phyloP scores from a whole-genome alignment of 129 eudicot species.

The Saussurea involucrata region DNA sequence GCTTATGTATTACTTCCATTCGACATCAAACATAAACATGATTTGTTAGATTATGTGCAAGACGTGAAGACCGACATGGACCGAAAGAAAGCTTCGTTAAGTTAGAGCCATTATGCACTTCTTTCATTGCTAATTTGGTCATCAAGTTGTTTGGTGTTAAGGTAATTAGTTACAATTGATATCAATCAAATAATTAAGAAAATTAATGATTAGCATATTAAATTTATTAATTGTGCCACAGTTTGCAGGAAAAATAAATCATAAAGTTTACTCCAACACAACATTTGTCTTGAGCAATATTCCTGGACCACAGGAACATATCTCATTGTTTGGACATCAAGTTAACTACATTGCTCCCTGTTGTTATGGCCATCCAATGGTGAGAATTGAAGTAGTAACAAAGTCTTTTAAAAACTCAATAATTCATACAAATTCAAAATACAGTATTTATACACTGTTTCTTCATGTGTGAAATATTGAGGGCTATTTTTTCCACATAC shows the following conservation, averaged over 20 bases:
- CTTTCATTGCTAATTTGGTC: neutral
- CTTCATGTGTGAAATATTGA: too few species aligned
- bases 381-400: too few species aligned
- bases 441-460: too few species aligned
- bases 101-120: neutral
- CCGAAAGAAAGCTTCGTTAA: neutral
- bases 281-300: slow-evolving; percentile 7
- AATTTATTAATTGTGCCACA: neutral
- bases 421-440: too few species aligned
- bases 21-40: neutral
- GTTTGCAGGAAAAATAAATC: slow-evolving; percentile 1
- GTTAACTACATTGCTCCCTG: slow-evolving; percentile 15
- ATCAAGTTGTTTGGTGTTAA: neutral
- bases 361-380: slow-evolving; percentile 17
- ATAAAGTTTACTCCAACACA: neutral
- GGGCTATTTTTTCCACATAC: too few species aligned
- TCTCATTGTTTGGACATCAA: slow-evolving; percentile 5
- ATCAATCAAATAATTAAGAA: neutral
- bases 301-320: slow-evolving; percentile 18
- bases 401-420: too few species aligned
- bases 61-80: neutral
- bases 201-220: too few species aligned
- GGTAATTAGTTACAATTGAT: neutral
- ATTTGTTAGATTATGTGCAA: neutral
- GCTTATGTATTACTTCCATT: neutral